Base-by-base conservation (phyloP, 208 protist species). In the Kentomonas sorsogonicus region DNA sequence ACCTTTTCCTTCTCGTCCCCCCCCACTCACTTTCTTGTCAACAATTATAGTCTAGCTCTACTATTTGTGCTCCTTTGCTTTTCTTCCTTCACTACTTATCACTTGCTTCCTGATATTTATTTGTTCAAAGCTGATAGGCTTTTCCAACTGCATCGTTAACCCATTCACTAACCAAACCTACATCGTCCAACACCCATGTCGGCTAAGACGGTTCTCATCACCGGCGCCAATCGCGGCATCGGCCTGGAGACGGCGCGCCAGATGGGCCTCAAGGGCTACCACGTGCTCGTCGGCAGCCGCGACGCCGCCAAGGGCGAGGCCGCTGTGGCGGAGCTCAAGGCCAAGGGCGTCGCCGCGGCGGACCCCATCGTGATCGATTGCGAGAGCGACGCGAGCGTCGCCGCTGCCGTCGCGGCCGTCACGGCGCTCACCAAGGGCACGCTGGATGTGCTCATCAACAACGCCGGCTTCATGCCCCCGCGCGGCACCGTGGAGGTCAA, bases 171-270 rank as follows among this genome's bases (percentile, higher is more conserved):
- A n/a, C n/a, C n/a, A n/a, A n/a, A n/a, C n/a, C n/a, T n/a, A n/a
- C n/a, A n/a, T n/a, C n/a, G n/a, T n/a, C n/a, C n/a, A n/a, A n/a
- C n/a, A n/a, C n/a, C n/a, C n/a, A n/a, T n/a, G n/a, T n/a, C n/a
- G n/a, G n/a, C n/a, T n/a, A 52, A 52, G 23, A 56, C 51, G 7
- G 51, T 36, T 45, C 51, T 91, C 34, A 79, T 96, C 44, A 87
- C 83, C 16, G 90, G 87, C 25, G 81, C 53, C n/a, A 91, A 89
- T 68, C 77, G 78, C 41, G 90, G 87, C 6, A 86, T 96, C 52
- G 87, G 87, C 29, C 53, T 86, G 16, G 77, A 89, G 52, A 87
- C 75, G 9, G 82, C 80, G 0, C 66, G 56, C 20, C 71, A 76
- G 55, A 63, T 85, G 52, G 74, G 51, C 31, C 55, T 83, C 15